Base-by-base conservation (phyloP, 192 early-diverging fungal genomes). In the Coemansia sp. region DNA sequence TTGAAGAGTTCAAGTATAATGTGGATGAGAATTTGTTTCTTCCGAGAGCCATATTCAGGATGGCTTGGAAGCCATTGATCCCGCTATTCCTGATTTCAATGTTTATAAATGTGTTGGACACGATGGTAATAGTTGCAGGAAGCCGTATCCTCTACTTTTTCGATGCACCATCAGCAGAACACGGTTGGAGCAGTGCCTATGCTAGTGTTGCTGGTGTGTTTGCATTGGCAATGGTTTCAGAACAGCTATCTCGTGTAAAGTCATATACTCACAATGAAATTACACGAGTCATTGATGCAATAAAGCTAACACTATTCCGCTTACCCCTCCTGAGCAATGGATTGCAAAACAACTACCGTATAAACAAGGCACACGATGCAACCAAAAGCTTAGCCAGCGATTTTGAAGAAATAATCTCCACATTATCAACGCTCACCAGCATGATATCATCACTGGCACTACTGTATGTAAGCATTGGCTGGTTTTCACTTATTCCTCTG, bases 1-100 rank as follows among this genome's bases (percentile, higher is more conserved):
- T 64, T 23, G 37, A 38, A 28, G 69, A 78, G 22, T 68, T 78
- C 58, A 57, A 44, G 25, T 78, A 72, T 44, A 57, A 78, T 42
- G 33, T 47, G 8, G 25, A 65, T 2, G 69, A 78, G 61, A 20
- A 53, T 0, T n/a, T 78, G 31, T 78, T 78, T 47, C 36, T 78
- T 30, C 54, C 72, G 17, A 64, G 61, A 2, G 75, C 69, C n/a
- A 61, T 72, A 36, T 20, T 59, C 17, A 65, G 75, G 4, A 72
- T 78, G 69, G 31, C 57, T 0, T 78, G 75, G 75, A 64, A 65
- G 14, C 75, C 75, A 27, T 30, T 72, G 45, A 29, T 72, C 13
- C 75, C 75, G 3, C 37, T 77, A 11, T 57, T 52, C 19, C 31
- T 65, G 5, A 7, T 62, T 5, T 29, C 52, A 1, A 38, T 38